A percentile compares a stretch with the other conserved stretches of the same genome.
Conservation (phyloP, 2,329 filamentous ascomycete species). For the Fusarium armeniacum region DNA sequence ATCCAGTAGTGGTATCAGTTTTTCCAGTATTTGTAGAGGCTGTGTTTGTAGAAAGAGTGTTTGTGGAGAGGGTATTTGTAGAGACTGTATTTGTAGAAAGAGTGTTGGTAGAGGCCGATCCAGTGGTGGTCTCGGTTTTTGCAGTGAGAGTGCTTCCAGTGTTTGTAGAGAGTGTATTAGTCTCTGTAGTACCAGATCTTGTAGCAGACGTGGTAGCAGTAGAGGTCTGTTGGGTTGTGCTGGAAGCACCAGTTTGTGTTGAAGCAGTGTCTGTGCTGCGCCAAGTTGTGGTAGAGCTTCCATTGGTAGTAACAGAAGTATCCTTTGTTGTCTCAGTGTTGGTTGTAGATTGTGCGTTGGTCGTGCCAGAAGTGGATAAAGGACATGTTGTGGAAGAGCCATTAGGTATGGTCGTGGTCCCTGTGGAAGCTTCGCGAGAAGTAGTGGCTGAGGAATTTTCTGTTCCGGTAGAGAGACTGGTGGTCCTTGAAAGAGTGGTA, state of each 20-base stretch:
- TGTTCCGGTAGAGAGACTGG: not conserved
- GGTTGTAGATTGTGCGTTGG: not conserved
- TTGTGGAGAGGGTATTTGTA: not conserved
- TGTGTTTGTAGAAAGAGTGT: too few species aligned
- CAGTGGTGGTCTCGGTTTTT: not conserved
- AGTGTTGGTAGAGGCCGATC: not conserved
- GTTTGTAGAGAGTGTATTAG: conserved; percentile 3
- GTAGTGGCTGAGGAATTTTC: conserved; percentile 4
- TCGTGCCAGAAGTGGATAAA: not conserved
- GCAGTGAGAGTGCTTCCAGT: conserved; percentile 3
- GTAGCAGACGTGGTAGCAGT: not conserved
- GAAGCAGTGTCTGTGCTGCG: conserved; percentile 1
- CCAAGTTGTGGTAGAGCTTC: conserved; percentile 10
- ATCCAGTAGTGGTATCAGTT: too few species aligned
- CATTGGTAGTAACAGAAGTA: not conserved
- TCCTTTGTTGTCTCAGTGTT: conserved; percentile 5
- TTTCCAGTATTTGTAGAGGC: too few species aligned
- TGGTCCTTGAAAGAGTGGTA: conserved; percentile 7
- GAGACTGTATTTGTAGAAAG: not conserved
- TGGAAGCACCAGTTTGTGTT: not conserved
- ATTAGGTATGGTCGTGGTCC: conserved; percentile 4
- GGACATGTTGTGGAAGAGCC: conserved; percentile 3
- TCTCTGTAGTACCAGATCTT: conserved; percentile 6
- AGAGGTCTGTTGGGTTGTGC: conserved; percentile 3
- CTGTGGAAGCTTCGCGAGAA: conserved; percentile 5